phyloP scores from a whole-genome alignment of 768 basidiomycete species.

The Suillus placidus region DNA sequence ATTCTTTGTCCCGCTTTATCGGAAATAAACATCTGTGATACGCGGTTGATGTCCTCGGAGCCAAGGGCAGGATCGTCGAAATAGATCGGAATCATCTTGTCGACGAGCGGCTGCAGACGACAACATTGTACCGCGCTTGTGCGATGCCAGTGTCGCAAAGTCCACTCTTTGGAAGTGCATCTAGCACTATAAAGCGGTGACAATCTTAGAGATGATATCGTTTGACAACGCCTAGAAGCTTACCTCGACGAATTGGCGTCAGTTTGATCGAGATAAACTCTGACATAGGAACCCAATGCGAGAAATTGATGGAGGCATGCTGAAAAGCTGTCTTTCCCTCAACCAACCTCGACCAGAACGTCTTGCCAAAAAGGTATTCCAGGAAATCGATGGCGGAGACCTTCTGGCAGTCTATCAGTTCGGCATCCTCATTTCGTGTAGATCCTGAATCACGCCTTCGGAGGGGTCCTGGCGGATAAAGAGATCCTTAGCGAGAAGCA shows the following conservation, averaged over 20 bases:
- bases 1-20: conserved; percentile 13
- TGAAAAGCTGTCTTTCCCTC: conserved; percentile 11
- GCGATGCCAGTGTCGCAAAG: no score
- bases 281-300: conserved; percentile 8
- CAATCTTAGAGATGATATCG: no score
- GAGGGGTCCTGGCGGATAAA: conserved; percentile 5
- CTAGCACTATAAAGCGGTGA: no score
- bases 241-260: no score
- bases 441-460: background rate
- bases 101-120: conserved; percentile 13
- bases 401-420: conserved; percentile 15
- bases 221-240: no score
- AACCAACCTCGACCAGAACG: conserved; percentile 2
- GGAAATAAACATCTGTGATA: conserved; percentile 24
- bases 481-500: conserved; percentile 8
- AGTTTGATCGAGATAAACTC: no score
- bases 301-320: conserved; percentile 17
- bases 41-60: background rate
- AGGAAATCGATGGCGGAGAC: conserved; percentile 19
- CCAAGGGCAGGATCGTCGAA: conserved; percentile 7
- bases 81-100: conserved; percentile 19
- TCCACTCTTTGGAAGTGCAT: no score
- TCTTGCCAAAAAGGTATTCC: conserved; percentile 15
- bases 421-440: background rate
- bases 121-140: conserved; percentile 18